phyloP scores from a whole-genome alignment of 371 early-diverging fungal species.

The Dichotomocladium elegans region DNA sequence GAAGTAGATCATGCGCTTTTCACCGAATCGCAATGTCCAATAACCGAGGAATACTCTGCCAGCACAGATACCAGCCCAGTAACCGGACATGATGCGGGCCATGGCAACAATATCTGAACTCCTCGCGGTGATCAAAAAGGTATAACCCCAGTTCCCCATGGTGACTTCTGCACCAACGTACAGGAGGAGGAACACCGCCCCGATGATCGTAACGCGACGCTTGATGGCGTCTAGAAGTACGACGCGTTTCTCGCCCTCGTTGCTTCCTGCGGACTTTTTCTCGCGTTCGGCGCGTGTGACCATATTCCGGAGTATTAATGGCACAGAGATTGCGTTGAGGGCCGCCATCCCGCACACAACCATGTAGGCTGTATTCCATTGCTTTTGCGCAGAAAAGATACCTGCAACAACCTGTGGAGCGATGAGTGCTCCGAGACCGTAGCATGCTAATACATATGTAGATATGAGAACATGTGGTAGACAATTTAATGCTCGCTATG shows the following conservation, averaged over 20 bases:
- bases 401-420: constrained; percentile 19
- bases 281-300: background rate
- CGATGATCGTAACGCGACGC: constrained; percentile 11
- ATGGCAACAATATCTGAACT: constrained; percentile 13
- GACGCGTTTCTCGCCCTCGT: background rate
- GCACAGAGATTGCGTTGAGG: background rate
- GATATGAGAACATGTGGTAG: no score
- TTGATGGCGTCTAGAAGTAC: background rate
- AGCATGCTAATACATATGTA: constrained; percentile 12
- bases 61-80: constrained; percentile 25
- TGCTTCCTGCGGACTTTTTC: background rate
- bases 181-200: constrained; percentile 15
- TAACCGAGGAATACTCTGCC: constrained; percentile 18
- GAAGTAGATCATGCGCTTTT: constrained; percentile 19
- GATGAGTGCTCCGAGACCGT: constrained; percentile 20
- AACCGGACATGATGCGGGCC: constrained; percentile 23
- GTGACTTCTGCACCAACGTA: constrained; percentile 28
- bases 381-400: constrained; percentile 5
- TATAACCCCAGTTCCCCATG: constrained; percentile 22
- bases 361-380: constrained; percentile 13
- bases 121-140: constrained; percentile 19
- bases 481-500: background rate
- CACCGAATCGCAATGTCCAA: constrained; percentile 16
- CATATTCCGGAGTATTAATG: background rate
- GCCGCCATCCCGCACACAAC: constrained; percentile 11